Conservation (phyloP, 768 basidiomycete species). For the Mycena venus region DNA sequence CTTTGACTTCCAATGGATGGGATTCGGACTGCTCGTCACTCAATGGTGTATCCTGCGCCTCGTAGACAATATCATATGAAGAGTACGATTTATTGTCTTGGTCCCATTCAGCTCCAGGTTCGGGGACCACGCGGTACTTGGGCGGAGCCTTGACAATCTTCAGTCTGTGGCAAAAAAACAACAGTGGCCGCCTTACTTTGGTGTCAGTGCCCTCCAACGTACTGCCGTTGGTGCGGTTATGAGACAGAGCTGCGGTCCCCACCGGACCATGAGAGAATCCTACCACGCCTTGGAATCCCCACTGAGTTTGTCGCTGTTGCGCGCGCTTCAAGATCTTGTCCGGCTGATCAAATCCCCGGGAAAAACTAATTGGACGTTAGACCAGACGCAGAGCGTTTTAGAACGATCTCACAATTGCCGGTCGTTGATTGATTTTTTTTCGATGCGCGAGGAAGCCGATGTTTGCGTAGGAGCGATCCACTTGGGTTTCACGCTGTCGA, state of each 20-base stretch:
- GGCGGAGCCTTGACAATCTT: not conserved
- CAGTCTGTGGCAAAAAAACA: not conserved
- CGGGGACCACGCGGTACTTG: not conserved
- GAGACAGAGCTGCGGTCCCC: not conserved
- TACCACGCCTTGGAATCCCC: not conserved
- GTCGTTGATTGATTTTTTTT: not conserved
- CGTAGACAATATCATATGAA: not conserved
- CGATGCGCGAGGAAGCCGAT: constrained; percentile 18
- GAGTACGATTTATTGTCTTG: constrained; percentile 9
- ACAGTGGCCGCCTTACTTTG: not conserved
- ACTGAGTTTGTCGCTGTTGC: not conserved
- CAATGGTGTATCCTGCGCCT: not conserved
- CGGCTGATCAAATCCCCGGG: constrained; percentile 4
- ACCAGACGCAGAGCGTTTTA: not conserved
- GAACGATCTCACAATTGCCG: not conserved
- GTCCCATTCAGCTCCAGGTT: constrained; percentile 1
- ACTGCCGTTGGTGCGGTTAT: not conserved
- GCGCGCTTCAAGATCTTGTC: not conserved
- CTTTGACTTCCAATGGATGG: constrained; percentile 7
- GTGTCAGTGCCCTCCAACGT: not conserved
- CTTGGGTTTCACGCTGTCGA: not conserved
- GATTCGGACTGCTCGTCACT: not conserved
- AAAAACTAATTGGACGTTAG: not conserved
- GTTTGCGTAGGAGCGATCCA: constrained; percentile 19
- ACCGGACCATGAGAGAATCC: not conserved